Base-by-base conservation (phyloP, 495 filamentous ascomycete genomes). In the Pyrenula aspistea region DNA sequence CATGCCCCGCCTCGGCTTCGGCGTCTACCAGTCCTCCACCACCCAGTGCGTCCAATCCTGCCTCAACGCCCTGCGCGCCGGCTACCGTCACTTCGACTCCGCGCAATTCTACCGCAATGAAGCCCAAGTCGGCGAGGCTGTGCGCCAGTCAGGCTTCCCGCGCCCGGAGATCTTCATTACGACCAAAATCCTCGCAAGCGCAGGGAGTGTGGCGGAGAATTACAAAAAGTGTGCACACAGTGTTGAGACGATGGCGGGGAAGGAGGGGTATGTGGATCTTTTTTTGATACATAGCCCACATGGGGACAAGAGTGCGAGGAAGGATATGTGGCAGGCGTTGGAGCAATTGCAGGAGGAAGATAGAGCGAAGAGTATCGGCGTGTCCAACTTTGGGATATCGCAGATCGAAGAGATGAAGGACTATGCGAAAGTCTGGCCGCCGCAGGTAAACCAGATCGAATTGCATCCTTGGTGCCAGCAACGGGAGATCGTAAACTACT, bases 21-120 rank as follows among this genome's bases (percentile, higher is more conserved):
- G 86, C 48, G 84, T 89, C 62, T 89, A 83, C 67, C 77, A 77
- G 53, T 82, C 80, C 11, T 72, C 72, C 10, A 53, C 66, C 19
- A 57, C 70, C 22, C 71, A 76, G 55, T 84, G 79, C 65, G 70
- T 76, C 15, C 61, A 75, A 23, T 83, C 83, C 2, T 79, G 75
- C 59, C 68, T 76, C n/a, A 75, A 73, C 31, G 86, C 86, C n/a
- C 69, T 89, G 25, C 64, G 76, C 2, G 65, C 72, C 3, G 84
- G 85, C 53, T 88, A 88, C 70, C 79, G 84, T 47, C 83, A 85
- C 68, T 85, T 89, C 59, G 86, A 89, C 67, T 83, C 84, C 0
- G 85, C 86, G 0, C 82, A 88, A 64, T 82, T 78, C 67, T 88
- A 88, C 65, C 73, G 65, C 36, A 89, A 89, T 60, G 86, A 89